Evolutionary conservation across 192 early-diverging fungal species (phyloP), one percentile per base, ranked within the genome.

Genomic region (Dispira simplex): DNA sequence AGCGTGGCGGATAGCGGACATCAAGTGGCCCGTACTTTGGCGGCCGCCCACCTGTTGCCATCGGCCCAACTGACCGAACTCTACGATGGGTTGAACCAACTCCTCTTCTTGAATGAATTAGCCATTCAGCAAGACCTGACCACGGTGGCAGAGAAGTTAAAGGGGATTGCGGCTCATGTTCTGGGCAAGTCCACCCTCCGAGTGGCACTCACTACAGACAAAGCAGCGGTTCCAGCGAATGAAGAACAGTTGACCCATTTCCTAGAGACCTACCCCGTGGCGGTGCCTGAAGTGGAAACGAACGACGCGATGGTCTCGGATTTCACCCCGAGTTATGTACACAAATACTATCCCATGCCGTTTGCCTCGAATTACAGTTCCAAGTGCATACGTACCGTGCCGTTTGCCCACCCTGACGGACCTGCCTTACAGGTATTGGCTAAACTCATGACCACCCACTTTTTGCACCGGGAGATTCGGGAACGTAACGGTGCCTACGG

Each of bases 401-500:
- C 93, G 27, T 95, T 91, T 65, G 87, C 78, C 27, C 89, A 95
- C 67, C 66, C 75, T 0, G 92, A 95, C 70, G 82, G 86, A 26
- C 79, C 87, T 46, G 81, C 80, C 62, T 78, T 93, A 44, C 89
- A 90, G 70, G 73, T 87, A 57, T 69, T 95, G 25, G 82, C 88
- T 3, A 90, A 89, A 11, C 74, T 95, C 28, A 79, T 96, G 77
- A 92, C 89, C 18, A 79, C 83, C 65, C 77, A 89, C 65, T 94
- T 79, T 71, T 71, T 98, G n/a, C 95, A 98, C 72, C 89, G 91
- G 49, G 95, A 98, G 74, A 88, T 98, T 55, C 85, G 95, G 67
- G 95, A 98, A 68, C 92, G 90, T 78, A 91, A 91, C 68, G 95
- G 95, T 28, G 95, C 95, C 3, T 98, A 98, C 71, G 92, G 93